These are phyloP conservation scores for Xylaria sp. DNA, from an alignment of 495 filamentous ascomycete species.

Conservation along the genomic window DNA sequence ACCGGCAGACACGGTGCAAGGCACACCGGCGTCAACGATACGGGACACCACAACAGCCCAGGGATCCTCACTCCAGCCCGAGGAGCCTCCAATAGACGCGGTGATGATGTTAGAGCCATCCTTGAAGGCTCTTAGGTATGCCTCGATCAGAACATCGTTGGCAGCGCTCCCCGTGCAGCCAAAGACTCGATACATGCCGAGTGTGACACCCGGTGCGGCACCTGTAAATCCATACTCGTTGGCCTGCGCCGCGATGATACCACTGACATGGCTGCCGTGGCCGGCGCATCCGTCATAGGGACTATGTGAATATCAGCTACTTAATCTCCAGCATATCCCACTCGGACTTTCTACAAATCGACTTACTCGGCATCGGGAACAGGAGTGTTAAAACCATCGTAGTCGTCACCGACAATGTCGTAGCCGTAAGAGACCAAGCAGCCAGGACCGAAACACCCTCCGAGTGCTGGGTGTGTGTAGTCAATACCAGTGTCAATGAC, in stretches of 20 bases:
- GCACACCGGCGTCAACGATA: constrained; percentile 63
- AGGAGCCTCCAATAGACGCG: constrained; percentile 62
- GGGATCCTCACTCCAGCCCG: constrained; percentile 62
- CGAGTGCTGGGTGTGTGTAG: constrained; percentile 64
- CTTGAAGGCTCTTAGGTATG: constrained; percentile 64
- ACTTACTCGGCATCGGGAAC: constrained; percentile 52
- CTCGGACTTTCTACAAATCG: neutral
- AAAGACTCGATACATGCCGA: constrained; percentile 63
- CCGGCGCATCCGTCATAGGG: constrained; percentile 53
- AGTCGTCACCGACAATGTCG: constrained; percentile 61
- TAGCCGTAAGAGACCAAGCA: constrained; percentile 62
- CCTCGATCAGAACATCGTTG: constrained; percentile 62
- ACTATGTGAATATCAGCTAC: constrained; percentile 27
- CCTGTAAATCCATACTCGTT: constrained; percentile 61
- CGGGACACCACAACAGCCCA: constrained; percentile 61
- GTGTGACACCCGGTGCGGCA: constrained; percentile 60
- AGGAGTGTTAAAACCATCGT: constrained; percentile 50
- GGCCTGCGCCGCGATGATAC: constrained; percentile 61
- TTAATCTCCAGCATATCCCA: constrained; percentile 33
- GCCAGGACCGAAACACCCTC: constrained; percentile 61
- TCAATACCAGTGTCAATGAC: constrained; percentile 61
- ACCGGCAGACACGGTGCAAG: constrained; percentile 61
- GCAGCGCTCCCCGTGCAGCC: constrained; percentile 55
- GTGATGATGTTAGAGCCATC: constrained; percentile 66
- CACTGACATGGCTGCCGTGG: constrained; percentile 58